Percentiles rank a stretch among this genome's conserved stretches.
Evolutionary conservation across 2,329 filamentous ascomycete genomes (phyloP).

Genomic region (Curvularia spicifera): DNA sequence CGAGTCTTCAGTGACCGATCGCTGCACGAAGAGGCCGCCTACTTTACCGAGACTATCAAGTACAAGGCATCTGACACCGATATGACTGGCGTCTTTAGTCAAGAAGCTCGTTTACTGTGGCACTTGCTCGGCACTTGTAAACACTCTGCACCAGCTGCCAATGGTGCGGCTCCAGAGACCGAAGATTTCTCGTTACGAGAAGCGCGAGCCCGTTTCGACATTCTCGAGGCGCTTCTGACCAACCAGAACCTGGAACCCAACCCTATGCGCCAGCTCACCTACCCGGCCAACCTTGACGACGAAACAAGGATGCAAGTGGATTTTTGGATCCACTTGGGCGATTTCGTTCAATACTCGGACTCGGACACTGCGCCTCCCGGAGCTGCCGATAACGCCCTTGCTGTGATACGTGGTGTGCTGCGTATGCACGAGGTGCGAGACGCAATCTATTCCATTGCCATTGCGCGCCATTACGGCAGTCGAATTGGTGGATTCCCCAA

Average conservation of each 20-base stretch:
- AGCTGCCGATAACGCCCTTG: conserved; percentile 70
- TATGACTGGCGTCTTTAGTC: conserved; percentile 54
- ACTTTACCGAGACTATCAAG: conserved; percentile 46
- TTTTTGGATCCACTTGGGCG: conserved; percentile 82
- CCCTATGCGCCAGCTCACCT: conserved; percentile 60
- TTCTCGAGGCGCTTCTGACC: conserved; percentile 78
- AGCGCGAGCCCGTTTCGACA: conserved; percentile 69
- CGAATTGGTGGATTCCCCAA: conserved; percentile 58
- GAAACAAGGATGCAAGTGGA: conserved; percentile 63
- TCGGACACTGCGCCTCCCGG: conserved; percentile 64
- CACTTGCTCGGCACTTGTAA: conserved; percentile 62
- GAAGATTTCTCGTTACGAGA: conserved; percentile 69
- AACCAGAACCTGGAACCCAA: conserved; percentile 69
- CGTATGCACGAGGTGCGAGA: conserved; percentile 86
- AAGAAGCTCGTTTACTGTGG: conserved; percentile 68
- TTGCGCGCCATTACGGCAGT: conserved; percentile 76
- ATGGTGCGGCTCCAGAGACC: conserved; percentile 48
- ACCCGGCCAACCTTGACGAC: conserved; percentile 53
- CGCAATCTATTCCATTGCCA: conserved; percentile 85
- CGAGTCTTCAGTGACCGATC: conserved; percentile 59
- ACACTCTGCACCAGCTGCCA: conserved; percentile 42
- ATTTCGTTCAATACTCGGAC: conserved; percentile 70
- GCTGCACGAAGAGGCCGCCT: conserved; percentile 45
- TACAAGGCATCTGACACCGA: conserved; percentile 33
- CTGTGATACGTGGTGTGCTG: conserved; percentile 71